Evolutionary conservation across 352 stramenopile species (phyloP).

Genomic region (Thraustochytrium sp.): DNA sequence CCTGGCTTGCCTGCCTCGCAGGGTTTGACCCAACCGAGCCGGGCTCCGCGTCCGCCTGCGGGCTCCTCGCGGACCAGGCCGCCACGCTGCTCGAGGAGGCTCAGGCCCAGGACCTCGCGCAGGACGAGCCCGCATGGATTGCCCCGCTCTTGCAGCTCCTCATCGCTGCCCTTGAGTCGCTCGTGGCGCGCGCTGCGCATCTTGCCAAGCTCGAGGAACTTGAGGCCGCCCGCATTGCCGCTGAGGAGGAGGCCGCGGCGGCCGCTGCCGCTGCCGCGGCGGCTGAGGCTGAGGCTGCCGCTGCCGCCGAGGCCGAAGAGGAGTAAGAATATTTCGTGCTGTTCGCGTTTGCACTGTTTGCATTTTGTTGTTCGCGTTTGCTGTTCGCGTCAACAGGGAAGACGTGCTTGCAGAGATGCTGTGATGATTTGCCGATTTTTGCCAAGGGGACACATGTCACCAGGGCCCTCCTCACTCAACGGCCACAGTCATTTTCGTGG

Average conservation of each 20-base stretch:
- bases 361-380: neutral
- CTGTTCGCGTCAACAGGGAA: too few species aligned
- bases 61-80: neutral
- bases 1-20: neutral
- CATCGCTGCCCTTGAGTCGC: neutral
- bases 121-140: neutral
- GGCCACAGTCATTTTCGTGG: too few species aligned
- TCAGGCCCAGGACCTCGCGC: neutral
- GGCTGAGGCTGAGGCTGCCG: neutral
- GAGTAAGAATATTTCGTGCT: neutral
- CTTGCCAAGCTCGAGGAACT: neutral
- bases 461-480: too few species aligned
- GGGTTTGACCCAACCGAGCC: conserved; percentile 23
- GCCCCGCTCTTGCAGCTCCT: neutral
- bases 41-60: neutral
- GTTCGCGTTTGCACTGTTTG: neutral
- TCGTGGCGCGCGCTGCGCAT: neutral
- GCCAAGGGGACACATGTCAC: too few species aligned
- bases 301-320: neutral
- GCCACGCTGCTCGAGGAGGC: conserved; percentile 3
- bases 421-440: too few species aligned
- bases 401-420: too few species aligned
- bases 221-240: neutral
- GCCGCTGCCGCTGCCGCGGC: neutral
- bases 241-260: neutral